Evolutionary conservation across 192 early-diverging fungal species (phyloP), one percentile per base, ranked within the genome.

Genomic region (Coemansia sp.): DNA sequence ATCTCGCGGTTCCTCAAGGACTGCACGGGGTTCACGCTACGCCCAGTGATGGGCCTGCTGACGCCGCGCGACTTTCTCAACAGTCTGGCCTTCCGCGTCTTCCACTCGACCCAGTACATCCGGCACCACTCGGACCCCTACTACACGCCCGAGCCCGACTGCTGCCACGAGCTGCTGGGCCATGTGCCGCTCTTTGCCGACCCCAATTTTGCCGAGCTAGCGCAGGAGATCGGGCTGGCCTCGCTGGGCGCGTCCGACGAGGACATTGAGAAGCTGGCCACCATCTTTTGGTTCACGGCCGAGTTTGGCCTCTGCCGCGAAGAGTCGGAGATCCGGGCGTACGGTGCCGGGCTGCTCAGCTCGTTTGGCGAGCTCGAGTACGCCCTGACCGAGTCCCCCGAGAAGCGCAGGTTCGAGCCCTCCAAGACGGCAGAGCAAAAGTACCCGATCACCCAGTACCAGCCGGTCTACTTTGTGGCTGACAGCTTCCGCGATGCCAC

Each of bases 81-180:
- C 62, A 87, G 85, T 20, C 81, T 98, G 63, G 94, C 92, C 3
- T 98, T 98, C 79, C 84, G 94, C 38, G 92, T 98, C 5, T 98
- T 98, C 79, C 89, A 94, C 70, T 87, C 84, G 32, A 98, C 94
- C 8, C 94, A 98, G 75, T 98, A 98, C 67, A 92, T 98, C 64
- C 88, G 94, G 20, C 94, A 98, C 60, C 82, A 86, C 63, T 90
- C 89, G 4, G 76, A 78, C 33, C 94, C 94, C 14, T 75, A 90
- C 32, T 96, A 93, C 62, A 96, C 94, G 4, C 94, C 94, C 17
- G 93, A 94, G 61, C 85, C 85, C 37, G 94, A 98, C 65, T 81
- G 91, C 44, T 98, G 94, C 74, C 94, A 98, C 59, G 94, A 98
- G 70, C 77, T 95, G 12, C 73, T 98, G 14, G 94, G 94, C 33